Percentiles rank a stretch among this genome's conserved stretches.
Evolutionary conservation across 2,329 filamentous ascomycete species (phyloP).

Genomic region (Amesomyces nigricolor): DNA sequence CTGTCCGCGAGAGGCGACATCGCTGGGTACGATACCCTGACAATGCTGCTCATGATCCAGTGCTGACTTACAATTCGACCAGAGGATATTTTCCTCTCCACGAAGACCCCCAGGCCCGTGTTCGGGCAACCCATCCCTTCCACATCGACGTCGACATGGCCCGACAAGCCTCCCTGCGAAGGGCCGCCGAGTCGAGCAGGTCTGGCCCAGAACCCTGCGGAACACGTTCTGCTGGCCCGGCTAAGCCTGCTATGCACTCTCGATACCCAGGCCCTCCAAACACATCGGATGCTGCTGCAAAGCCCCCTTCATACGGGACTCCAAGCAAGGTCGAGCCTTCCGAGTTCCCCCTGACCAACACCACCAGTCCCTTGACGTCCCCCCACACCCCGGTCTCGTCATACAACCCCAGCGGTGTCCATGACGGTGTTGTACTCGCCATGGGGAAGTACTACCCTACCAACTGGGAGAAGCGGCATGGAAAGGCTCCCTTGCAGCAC

Average conservation of each 20-base stretch:
- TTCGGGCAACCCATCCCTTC: constrained; percentile 50
- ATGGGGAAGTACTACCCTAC: constrained; percentile 60
- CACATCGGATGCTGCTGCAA: too few species aligned
- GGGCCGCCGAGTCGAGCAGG: constrained; percentile 30
- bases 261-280: too few species aligned
- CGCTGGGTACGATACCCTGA: constrained; percentile 44
- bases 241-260: neutral
- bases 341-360: constrained; percentile 20
- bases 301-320: neutral
- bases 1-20: constrained; percentile 55
- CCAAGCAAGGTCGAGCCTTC: constrained; percentile 22
- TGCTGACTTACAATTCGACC: constrained; percentile 3
- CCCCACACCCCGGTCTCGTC: constrained; percentile 43
- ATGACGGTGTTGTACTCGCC: constrained; percentile 43
- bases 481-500: neutral
- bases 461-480: constrained; percentile 48
- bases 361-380: constrained; percentile 28
- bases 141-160: constrained; percentile 38
- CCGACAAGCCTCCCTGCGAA: constrained; percentile 32
- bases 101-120: constrained; percentile 45
- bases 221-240: neutral
- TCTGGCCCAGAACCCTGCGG: neutral
- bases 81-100: constrained; percentile 58
- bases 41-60: neutral
- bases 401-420: constrained; percentile 44